phyloP scores from a whole-genome alignment of 169 alveolate genomes.

The Plasmodium ovale region DNA sequence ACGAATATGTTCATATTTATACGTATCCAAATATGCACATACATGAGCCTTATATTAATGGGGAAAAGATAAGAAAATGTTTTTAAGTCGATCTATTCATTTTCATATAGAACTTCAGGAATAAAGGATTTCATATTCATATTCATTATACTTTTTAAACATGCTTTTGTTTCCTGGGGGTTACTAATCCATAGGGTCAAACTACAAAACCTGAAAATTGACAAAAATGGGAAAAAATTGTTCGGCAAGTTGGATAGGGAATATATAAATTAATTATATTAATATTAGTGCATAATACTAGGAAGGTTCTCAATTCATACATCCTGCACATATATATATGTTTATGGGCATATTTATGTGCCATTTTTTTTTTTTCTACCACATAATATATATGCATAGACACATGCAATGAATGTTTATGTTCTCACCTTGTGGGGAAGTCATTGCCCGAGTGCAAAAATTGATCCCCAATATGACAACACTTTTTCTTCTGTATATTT shows the following conservation, averaged over 20 bases:
- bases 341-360: background rate
- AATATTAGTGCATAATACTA: background rate
- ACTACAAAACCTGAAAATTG: slow-evolving; percentile 69
- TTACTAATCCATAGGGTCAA: slow-evolving; percentile 76
- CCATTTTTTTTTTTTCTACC: background rate
- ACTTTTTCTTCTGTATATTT: slow-evolving; percentile 49
- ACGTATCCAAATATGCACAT: background rate
- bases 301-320: background rate
- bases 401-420: background rate
- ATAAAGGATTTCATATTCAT: slow-evolving; percentile 54
- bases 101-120: slow-evolving; percentile 65
- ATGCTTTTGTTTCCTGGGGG: slow-evolving; percentile 80
- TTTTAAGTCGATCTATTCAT: slow-evolving; percentile 1
- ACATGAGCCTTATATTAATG: too few relatives aligned
- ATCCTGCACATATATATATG: background rate
- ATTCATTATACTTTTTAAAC: slow-evolving; percentile 60
- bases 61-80: too few relatives aligned
- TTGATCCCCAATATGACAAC: slow-evolving; percentile 83
- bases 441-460: slow-evolving; percentile 79
- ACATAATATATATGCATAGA: too few relatives aligned
- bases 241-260: too few relatives aligned
- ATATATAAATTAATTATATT: too few relatives aligned
- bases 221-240: background rate
- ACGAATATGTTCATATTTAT: too few relatives aligned
- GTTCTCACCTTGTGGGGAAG: slow-evolving; percentile 75